Conservation (phyloP, 257 asterid genomes). For the Linderniella brevidens region DNA sequence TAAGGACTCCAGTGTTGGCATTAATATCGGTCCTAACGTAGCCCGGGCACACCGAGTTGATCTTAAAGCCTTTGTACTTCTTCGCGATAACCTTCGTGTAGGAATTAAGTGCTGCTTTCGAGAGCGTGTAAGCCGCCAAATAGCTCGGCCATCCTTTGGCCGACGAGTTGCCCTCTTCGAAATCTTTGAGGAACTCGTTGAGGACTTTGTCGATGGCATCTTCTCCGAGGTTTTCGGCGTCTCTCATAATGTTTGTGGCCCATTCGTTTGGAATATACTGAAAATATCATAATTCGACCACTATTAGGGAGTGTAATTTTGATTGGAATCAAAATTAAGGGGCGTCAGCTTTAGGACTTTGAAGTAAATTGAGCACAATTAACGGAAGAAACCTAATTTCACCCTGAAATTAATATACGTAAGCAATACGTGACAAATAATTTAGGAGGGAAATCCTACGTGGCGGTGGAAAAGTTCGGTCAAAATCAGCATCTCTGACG, state of each 20-base stretch:
- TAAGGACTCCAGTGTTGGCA: constrained; percentile 21
- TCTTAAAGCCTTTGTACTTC: constrained; percentile 15
- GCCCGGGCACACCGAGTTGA: constrained; percentile 53
- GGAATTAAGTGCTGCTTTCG: constrained; percentile 48
- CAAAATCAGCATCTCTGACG: too few species aligned
- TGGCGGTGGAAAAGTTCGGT: too few species aligned
- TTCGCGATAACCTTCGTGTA: constrained; percentile 36
- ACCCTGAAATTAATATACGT: too few species aligned
- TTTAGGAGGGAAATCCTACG: too few species aligned
- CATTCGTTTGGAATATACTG: constrained; percentile 20
- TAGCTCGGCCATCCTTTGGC: constrained; percentile 40
- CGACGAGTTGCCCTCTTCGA: constrained; percentile 20
- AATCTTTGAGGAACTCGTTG: constrained; percentile 27
- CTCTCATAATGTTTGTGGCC: constrained; percentile 28
- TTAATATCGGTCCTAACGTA: constrained; percentile 34
- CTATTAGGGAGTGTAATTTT: too few species aligned
- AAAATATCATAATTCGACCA: not conserved
- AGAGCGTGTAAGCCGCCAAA: constrained; percentile 24
- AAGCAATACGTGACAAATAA: too few species aligned
- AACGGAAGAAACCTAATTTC: too few species aligned
- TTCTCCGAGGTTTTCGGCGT: constrained; percentile 24
- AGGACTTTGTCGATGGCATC: constrained; percentile 32
- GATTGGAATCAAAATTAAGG: too few species aligned
- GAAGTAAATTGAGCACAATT: too few species aligned
- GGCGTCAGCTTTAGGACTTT: too few species aligned